Evolutionary conservation across 345 rosid species (phyloP), one percentile per base, ranked within the genome.

Genomic region (Citrus glauca): DNA sequence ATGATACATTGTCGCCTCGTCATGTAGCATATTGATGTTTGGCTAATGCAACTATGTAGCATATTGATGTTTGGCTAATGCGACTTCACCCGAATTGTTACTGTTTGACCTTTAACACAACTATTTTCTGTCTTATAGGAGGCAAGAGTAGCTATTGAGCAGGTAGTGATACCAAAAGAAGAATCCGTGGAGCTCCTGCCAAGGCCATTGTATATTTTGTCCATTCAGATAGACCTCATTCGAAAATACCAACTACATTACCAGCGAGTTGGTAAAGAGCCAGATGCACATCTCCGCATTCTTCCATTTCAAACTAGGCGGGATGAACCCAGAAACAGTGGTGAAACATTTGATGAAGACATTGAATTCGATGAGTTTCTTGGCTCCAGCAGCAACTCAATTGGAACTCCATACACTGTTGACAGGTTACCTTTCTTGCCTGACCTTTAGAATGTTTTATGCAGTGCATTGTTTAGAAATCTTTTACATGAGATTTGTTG

Each of bases 111-210:
- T 72, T 70, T 45, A 64, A 69, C 66, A 37, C 66, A 76, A 20
- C 76, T 2, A 4, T 37, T 77, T 30, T 14, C 32, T 45, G 6
- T 42, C 72, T 66, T 77, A 62, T 90, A 93, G 98, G 97, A 95
- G 87, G 95, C 92, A 24, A 87, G 98, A 78, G 80, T 93, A 71
- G 95, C 97, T 4, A 90, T 93, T 56, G 94, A 93, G 84, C 86
- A 88, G 76, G 87, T 89, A 69, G 97, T 93, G 61, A 90, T 95
- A 66, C 94, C 92, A 6, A 84, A 88, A 73, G 92, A 85, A 30
- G 90, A 95, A 86, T 65, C 89, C 13, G 88, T 84, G 8, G 95
- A 91, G 81, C 86, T 93, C 75, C 93, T 93, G 16, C 90, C 94
- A 4, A 90, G 98, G 84, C 83, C 91, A 60, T 16, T 84, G 9